Conservation (phyloP, 2,329 filamentous ascomycete genomes). For the Akanthomyces uredinophilus region DNA sequence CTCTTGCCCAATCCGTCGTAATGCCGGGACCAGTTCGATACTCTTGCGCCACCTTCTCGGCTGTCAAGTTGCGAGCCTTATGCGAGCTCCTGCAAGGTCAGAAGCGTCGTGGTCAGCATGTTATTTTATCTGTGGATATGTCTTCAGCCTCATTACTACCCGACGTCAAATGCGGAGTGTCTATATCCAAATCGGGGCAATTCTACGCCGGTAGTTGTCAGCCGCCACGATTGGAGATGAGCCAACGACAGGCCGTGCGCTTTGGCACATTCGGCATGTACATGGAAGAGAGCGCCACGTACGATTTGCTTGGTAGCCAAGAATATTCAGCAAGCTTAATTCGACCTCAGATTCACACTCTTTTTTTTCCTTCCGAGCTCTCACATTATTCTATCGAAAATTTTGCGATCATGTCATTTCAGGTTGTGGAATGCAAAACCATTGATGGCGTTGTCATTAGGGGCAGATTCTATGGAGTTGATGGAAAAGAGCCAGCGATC, state of each 20-base stretch:
- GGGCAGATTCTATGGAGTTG: slow-evolving; percentile 32
- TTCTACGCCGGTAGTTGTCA: neutral
- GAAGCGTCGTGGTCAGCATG: slow-evolving; percentile 1
- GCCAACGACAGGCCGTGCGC: neutral
- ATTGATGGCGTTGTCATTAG: slow-evolving; percentile 34
- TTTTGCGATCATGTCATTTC: slow-evolving; percentile 5
- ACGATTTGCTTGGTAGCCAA: neutral
- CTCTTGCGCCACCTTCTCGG: neutral
- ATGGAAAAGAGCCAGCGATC: slow-evolving; percentile 23
- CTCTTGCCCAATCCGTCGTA: neutral
- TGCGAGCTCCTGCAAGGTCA: neutral
- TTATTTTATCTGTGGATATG: neutral
- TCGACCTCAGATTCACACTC: neutral
- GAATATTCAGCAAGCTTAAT: neutral
- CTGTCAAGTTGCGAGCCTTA: neutral
- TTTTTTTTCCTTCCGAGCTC: neutral
- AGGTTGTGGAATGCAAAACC: slow-evolving; percentile 36
- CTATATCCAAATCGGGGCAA: slow-evolving; percentile 2
- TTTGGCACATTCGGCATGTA: too few species aligned
- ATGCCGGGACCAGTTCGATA: neutral
- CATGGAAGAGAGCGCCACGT: neutral
- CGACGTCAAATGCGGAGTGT: neutral
- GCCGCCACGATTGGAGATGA: neutral
- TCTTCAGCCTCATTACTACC: slow-evolving; percentile 1
- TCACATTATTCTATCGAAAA: neutral